phyloP scores from a whole-genome alignment of 352 stramenopile species.

The Globisporangium spinosum region DNA sequence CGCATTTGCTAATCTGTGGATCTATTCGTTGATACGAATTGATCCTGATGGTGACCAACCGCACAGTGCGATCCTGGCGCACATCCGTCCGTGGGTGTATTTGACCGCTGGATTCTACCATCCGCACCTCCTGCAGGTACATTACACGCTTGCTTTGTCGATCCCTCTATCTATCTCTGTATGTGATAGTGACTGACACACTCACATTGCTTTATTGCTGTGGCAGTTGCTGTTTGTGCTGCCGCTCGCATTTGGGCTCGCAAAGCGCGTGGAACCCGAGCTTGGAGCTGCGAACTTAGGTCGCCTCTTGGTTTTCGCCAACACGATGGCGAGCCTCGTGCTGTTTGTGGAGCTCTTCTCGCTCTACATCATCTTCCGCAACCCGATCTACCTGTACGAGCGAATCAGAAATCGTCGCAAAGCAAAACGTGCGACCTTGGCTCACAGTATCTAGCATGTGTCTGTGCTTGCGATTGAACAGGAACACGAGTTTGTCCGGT shows the following conservation, averaged over 20 bases:
- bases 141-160: not conserved
- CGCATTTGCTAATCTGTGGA: not conserved
- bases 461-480: constrained; percentile 13
- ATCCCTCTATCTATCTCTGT: not conserved
- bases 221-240: constrained; percentile 59
- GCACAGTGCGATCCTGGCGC: constrained; percentile 69
- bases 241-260: constrained; percentile 57
- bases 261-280: constrained; percentile 75
- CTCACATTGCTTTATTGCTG: not conserved
- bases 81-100: constrained; percentile 87
- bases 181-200: not conserved
- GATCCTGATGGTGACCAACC: not conserved
- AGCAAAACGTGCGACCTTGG: not conserved
- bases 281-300: constrained; percentile 58
- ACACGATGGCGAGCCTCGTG: constrained; percentile 59
- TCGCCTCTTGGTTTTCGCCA: constrained; percentile 73
- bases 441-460: not conserved
- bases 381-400: constrained; percentile 72
- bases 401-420: not conserved
- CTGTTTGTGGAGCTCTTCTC: constrained; percentile 80
- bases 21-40: not conserved
- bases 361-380: constrained; percentile 80
- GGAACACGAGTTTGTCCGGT: constrained; percentile 65
- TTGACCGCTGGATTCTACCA: constrained; percentile 85
- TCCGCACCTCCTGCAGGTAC: constrained; percentile 67